A percentile compares a stretch with the other conserved stretches of the same genome.
Evolutionary conservation across 2,329 filamentous ascomycete species (phyloP).

Genomic region (Sporothrix humicola): DNA sequence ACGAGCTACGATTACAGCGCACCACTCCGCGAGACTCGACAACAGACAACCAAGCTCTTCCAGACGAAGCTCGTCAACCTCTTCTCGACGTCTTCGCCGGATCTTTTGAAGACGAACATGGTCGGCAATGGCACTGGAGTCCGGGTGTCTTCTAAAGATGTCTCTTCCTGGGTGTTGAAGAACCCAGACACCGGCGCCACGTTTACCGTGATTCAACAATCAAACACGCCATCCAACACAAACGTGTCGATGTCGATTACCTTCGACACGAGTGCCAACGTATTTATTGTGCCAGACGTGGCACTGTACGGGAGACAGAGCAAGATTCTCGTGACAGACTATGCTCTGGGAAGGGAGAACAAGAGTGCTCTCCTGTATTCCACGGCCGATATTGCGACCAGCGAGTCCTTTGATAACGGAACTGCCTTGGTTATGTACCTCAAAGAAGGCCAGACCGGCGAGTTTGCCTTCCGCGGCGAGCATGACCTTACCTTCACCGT

Average conservation of each 20-base stretch:
- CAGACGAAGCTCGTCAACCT: slow-evolving; percentile 61
- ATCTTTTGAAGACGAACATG: slow-evolving; percentile 59
- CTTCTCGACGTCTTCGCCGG: slow-evolving; percentile 58
- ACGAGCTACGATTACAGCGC: slow-evolving; percentile 54
- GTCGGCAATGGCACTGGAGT: slow-evolving; percentile 58
- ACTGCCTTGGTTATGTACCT: slow-evolving; percentile 68
- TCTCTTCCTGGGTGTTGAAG: slow-evolving; percentile 59
- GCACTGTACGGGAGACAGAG: slow-evolving; percentile 68
- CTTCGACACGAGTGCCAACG: slow-evolving; percentile 63
- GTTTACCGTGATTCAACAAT: slow-evolving; percentile 68
- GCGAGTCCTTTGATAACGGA: slow-evolving; percentile 51
- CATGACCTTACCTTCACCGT: slow-evolving; percentile 48
- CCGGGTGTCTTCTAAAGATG: slow-evolving; percentile 45
- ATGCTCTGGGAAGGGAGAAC: slow-evolving; percentile 56
- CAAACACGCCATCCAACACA: slow-evolving; percentile 53
- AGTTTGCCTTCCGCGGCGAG: slow-evolving; percentile 55
- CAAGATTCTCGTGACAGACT: slow-evolving; percentile 71
- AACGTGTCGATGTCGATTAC: slow-evolving; percentile 59
- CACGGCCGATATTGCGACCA: slow-evolving; percentile 69
- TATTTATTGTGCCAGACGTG: slow-evolving; percentile 64
- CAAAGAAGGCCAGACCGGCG: slow-evolving; percentile 54
- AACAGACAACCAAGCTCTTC: slow-evolving; percentile 58
- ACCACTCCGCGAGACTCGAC: slow-evolving; percentile 59
- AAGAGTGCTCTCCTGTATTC: slow-evolving; percentile 64
- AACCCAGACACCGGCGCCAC: slow-evolving; percentile 57